Percentiles rank a stretch among this genome's conserved stretches.
Conservation (phyloP, 2,329 filamentous ascomycete genomes). For the Paracamarosporium sp. region DNA sequence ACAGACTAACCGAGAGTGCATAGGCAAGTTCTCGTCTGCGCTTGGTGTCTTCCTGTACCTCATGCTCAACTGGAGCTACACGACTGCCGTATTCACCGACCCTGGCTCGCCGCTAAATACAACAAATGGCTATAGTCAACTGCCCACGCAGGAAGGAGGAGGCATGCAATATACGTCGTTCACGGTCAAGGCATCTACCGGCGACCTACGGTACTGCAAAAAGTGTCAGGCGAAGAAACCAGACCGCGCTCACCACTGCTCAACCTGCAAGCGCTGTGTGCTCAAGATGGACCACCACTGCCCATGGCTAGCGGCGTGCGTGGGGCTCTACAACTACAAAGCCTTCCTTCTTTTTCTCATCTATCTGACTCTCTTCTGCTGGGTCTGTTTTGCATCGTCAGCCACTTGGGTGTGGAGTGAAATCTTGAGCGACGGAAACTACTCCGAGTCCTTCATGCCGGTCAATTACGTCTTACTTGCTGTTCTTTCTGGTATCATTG, state of each 20-base stretch:
- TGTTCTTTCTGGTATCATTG: slow-evolving; percentile 89
- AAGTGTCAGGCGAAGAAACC: slow-evolving; percentile 96
- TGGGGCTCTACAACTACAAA: slow-evolving; percentile 95
- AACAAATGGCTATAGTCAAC: slow-evolving; percentile 72
- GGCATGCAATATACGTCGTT: slow-evolving; percentile 71
- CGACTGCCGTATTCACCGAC: slow-evolving; percentile 88
- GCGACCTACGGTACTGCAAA: slow-evolving; percentile 90
- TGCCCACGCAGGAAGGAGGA: slow-evolving; percentile 73
- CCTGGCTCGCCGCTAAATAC: slow-evolving; percentile 71
- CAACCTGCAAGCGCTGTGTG: slow-evolving; percentile 90
- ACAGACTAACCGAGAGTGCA: slow-evolving; percentile 36
- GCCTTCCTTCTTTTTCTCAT: slow-evolving; percentile 90
- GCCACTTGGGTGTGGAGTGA: slow-evolving; percentile 85
- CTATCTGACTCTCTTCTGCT: slow-evolving; percentile 87
- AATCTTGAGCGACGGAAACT: slow-evolving; percentile 72
- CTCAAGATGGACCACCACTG: slow-evolving; percentile 99
- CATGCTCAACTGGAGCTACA: slow-evolving; percentile 88
- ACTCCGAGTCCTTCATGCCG: slow-evolving; percentile 79
- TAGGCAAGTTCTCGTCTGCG: slow-evolving; percentile 59
- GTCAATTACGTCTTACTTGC: slow-evolving; percentile 90
- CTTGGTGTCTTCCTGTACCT: slow-evolving; percentile 75
- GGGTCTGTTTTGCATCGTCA: slow-evolving; percentile 79
- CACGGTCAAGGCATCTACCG: slow-evolving; percentile 86
- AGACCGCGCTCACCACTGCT: slow-evolving; percentile 96
- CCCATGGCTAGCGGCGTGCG: slow-evolving; percentile 95